A percentile compares a stretch with the other conserved stretches of the same genome.
Evolutionary conservation across 2,329 filamentous ascomycete genomes (phyloP).

Genomic region (Aspergillus caelatus): DNA sequence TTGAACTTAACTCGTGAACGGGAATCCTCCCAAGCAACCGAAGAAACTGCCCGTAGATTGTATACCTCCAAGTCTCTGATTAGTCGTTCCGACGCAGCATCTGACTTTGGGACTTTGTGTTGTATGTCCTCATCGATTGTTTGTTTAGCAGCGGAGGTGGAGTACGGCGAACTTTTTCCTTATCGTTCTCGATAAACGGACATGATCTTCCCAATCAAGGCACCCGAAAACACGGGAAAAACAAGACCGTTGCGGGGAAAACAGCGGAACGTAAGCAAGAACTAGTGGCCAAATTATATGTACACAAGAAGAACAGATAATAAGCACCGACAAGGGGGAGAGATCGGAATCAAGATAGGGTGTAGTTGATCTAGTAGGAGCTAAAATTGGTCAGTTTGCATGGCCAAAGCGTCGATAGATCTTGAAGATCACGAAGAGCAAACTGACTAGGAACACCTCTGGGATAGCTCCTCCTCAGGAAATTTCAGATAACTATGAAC

Average conservation of each 20-base stretch:
- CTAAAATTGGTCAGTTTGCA: not conserved
- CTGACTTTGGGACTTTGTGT: not conserved
- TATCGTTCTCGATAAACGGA: conserved; percentile 7
- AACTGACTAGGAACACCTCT: not conserved
- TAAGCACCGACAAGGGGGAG: not conserved
- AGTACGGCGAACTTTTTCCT: conserved; percentile 11
- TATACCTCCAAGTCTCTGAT: not conserved
- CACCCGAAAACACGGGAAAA: not conserved
- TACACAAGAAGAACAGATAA: not conserved
- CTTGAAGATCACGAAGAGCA: not conserved
- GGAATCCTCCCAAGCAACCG: not conserved
- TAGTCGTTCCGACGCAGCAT: not conserved
- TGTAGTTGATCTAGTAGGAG: not conserved
- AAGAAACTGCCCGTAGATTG: not conserved
- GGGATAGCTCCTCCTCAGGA: not conserved
- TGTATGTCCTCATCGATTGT: not conserved
- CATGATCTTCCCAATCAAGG: conserved; percentile 14
- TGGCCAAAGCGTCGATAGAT: not conserved
- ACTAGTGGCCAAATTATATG: not conserved
- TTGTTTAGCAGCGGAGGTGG: conserved; percentile 1
- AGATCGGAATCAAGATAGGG: not conserved
- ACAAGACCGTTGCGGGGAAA: not conserved
- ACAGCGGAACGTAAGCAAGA: not conserved
- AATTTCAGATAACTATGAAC: not conserved
- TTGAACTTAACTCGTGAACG: not conserved